These are phyloP conservation scores for Incumbomyces delicatus DNA, from an alignment of 2,329 filamentous ascomycete species.

Conservation along the genomic window DNA sequence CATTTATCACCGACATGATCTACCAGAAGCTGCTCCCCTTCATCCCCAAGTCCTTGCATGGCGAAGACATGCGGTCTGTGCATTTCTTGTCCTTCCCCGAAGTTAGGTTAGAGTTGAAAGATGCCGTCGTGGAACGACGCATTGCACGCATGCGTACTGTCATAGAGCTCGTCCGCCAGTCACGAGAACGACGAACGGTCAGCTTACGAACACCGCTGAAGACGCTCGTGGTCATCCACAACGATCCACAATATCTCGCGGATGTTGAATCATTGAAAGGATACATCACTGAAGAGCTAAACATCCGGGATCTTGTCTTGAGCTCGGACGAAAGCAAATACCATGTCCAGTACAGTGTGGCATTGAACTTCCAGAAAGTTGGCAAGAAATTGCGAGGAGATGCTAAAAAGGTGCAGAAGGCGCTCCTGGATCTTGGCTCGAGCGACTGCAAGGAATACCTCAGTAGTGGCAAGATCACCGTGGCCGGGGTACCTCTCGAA, in stretches of 20 bases:
- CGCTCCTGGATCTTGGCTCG: slow-evolving; percentile 66
- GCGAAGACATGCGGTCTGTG: slow-evolving; percentile 70
- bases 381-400: slow-evolving; percentile 98
- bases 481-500: slow-evolving; percentile 76
- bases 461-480: slow-evolving; percentile 60
- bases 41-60: slow-evolving; percentile 62
- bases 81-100: slow-evolving; percentile 89
- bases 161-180: slow-evolving; percentile 80
- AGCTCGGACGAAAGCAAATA: slow-evolving; percentile 83
- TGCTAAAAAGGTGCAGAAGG: slow-evolving; percentile 82
- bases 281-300: slow-evolving; percentile 90
- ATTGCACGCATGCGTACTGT: slow-evolving; percentile 90
- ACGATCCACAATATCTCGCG: slow-evolving; percentile 70
- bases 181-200: slow-evolving; percentile 73
- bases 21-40: slow-evolving; percentile 73
- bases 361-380: slow-evolving; percentile 84
- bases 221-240: slow-evolving; percentile 79
- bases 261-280: slow-evolving; percentile 75
- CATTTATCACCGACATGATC: slow-evolving; percentile 91
- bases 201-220: slow-evolving; percentile 86
- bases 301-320: slow-evolving; percentile 74
- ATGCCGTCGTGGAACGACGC: slow-evolving; percentile 73
- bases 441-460: slow-evolving; percentile 74
- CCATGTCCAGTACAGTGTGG: slow-evolving; percentile 82
- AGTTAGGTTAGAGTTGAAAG: slow-evolving; percentile 78